Conservation (phyloP, 805 yeast species). For the Monosporozyma yasuniensis region DNA sequence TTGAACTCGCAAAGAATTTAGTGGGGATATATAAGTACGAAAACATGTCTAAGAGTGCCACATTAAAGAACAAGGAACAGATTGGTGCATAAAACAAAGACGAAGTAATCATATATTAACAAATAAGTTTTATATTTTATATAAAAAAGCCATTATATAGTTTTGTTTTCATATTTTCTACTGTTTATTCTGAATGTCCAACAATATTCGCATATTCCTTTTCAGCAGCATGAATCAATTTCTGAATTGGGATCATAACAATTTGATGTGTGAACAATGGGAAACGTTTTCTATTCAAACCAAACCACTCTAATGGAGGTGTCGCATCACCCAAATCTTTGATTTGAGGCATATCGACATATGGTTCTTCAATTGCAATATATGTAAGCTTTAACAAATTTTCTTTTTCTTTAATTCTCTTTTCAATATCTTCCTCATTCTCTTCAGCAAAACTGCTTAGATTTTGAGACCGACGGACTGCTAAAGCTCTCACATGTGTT, state of each 20-base stretch:
- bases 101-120: background rate
- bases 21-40: constrained; percentile 93
- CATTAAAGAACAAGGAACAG: constrained; percentile 56
- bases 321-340: constrained; percentile 93
- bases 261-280: constrained; percentile 83
- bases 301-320: constrained; percentile 98
- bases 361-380: constrained; percentile 60
- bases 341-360: constrained; percentile 81
- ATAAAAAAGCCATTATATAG: background rate
- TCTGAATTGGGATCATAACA: constrained; percentile 64
- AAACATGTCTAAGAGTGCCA: constrained; percentile 81
- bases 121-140: background rate
- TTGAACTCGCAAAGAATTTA: constrained; percentile 86
- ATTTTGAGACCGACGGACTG: constrained; percentile 45
- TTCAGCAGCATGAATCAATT: constrained; percentile 59
- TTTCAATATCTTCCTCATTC: constrained; percentile 30
- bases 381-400: constrained; percentile 36
- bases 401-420: constrained; percentile 37
- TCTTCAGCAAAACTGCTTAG: constrained; percentile 13
- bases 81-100: background rate
- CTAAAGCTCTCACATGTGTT: constrained; percentile 66
- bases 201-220: constrained; percentile 35
- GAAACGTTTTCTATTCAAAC: constrained; percentile 75
- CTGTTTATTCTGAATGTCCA: constrained; percentile 28
- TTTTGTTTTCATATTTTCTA: background rate